Evolutionary conservation across 805 yeast genomes (phyloP), one percentile per base, ranked within the genome.

Genomic region (Jamesozyma rosinii): DNA sequence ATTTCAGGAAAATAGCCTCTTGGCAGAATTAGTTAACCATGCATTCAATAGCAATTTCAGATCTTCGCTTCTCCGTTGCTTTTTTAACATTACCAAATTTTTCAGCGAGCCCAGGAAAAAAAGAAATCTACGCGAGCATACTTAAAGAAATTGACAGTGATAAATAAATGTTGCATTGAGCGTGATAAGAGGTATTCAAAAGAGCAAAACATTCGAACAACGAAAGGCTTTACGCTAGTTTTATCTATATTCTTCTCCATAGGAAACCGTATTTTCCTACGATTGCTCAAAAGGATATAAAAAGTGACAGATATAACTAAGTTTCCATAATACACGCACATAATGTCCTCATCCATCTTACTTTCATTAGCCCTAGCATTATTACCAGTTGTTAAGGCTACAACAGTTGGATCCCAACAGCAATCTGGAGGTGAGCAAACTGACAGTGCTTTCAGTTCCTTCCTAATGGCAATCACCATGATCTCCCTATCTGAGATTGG

Each of bases 401-500:
- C 17, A 5, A 20, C n/a, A 32, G 18, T 17, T 15, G 35, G n/a
- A 4, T 9, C 35, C 9, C 4, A 32, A 11, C 35, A 32, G 17
- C 11, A 9, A 5, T 11, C 35, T 15, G 35, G 35, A 15, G 9
- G 17, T 6, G 4, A 8, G 5, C 11, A 33, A 15, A 31, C 8
- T 30, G 22, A 27, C 11, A n/a, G 29, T 40, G 15, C 37, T 20
- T 33, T 45, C 31, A 50, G 52, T 19, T 75, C 94, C 3, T 82
- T 92, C 52, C 54, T 84, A 46, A 77, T 90, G 81, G 77, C 97
- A 1, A 68, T 81, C 29, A 76, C 90, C 14, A 92, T 92, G 98
- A 92, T 92, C 57, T 67, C 85, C 27, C 84, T 88, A n/a, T 84
- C 95, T 24, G 99, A 92, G 64, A 82, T 92, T 46, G 98, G 98